A percentile compares a stretch with the other conserved stretches of the same genome.
phyloP scores from a whole-genome alignment of 2,329 filamentous ascomycete species.

The Akanthomyces lecanii region DNA sequence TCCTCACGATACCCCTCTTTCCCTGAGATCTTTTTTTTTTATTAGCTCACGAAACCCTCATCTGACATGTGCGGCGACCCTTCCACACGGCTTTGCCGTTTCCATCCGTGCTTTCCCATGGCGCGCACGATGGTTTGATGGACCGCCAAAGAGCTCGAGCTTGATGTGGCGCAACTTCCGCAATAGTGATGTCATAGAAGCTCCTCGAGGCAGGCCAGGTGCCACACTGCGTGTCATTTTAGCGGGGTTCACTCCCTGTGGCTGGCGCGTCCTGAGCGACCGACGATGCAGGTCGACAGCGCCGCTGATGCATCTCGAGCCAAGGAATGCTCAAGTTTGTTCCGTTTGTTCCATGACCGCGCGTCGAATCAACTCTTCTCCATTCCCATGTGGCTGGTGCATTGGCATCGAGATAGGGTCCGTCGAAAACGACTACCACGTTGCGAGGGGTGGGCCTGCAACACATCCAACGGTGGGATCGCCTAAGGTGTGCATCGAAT shows the following conservation, averaged over 20 bases:
- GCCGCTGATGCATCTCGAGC: neutral
- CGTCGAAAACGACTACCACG: neutral
- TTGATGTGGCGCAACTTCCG: slow-evolving; percentile 2
- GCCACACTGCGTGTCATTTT: neutral
- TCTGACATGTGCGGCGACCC: slow-evolving; percentile 6
- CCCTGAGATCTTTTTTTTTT: neutral
- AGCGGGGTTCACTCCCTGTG: neutral
- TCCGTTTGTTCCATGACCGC: neutral
- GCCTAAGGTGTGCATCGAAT: no score
- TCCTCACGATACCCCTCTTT: slow-evolving; percentile 13
- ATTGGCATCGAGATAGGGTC: neutral
- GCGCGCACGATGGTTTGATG: neutral
- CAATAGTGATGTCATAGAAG: slow-evolving; percentile 13
- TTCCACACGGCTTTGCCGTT: neutral
- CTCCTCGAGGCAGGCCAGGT: neutral
- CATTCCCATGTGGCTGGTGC: neutral
- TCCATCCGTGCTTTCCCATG: neutral
- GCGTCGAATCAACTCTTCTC: neutral
- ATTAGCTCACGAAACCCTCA: neutral
- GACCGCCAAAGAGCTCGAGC: neutral
- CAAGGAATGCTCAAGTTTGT: neutral
- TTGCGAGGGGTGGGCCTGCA: no score
- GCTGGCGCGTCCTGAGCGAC: neutral
- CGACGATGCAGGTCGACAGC: neutral
- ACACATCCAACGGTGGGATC: no score